Percentiles rank a stretch among this genome's conserved stretches.
phyloP scores from a whole-genome alignment of 305 asterid genomes.

The Galium porrigens region DNA sequence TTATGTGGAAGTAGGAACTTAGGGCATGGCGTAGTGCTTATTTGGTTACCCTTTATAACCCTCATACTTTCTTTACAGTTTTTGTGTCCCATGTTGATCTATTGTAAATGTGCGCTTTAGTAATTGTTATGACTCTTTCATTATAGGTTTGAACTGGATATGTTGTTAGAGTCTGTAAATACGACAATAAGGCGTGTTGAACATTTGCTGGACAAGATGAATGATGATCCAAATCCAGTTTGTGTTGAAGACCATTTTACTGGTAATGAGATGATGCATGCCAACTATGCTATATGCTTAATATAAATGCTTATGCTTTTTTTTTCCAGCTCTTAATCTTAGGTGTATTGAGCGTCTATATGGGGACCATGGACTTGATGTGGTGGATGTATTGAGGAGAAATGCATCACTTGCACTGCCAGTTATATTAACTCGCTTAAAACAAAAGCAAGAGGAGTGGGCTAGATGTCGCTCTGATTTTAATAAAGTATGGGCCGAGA shows the following conservation, averaged over 20 bases:
- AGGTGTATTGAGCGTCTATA: slow-evolving; percentile 97
- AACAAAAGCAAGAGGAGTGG: slow-evolving; percentile 98
- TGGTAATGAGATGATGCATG: slow-evolving; percentile 34
- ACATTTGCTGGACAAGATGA: slow-evolving; percentile 55
- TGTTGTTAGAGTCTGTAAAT: slow-evolving; percentile 84
- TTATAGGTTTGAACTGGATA: slow-evolving; percentile 96
- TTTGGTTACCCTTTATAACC: slow-evolving; percentile 7
- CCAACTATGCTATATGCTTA: neutral
- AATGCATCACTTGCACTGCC: slow-evolving; percentile 84
- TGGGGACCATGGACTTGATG: slow-evolving; percentile 99
- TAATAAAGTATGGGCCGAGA: slow-evolving; percentile 96
- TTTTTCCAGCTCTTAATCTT: slow-evolving; percentile 50
- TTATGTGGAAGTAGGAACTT: neutral
- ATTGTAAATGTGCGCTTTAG: neutral
- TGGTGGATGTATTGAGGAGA: slow-evolving; percentile 78
- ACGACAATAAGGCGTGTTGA: slow-evolving; percentile 65
- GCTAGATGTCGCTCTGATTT: slow-evolving; percentile 83
- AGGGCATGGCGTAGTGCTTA: neutral
- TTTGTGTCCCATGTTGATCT: neutral
- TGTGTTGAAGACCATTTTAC: slow-evolving; percentile 68
- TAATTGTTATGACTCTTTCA: slow-evolving; percentile 19
- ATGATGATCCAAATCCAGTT: slow-evolving; percentile 43
- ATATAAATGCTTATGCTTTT: slow-evolving; percentile 18
- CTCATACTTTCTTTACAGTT: slow-evolving; percentile 1
- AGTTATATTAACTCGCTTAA: slow-evolving; percentile 80